Evolutionary conservation across 345 rosid species (phyloP).

Genomic region (Citrus unshiu): DNA sequence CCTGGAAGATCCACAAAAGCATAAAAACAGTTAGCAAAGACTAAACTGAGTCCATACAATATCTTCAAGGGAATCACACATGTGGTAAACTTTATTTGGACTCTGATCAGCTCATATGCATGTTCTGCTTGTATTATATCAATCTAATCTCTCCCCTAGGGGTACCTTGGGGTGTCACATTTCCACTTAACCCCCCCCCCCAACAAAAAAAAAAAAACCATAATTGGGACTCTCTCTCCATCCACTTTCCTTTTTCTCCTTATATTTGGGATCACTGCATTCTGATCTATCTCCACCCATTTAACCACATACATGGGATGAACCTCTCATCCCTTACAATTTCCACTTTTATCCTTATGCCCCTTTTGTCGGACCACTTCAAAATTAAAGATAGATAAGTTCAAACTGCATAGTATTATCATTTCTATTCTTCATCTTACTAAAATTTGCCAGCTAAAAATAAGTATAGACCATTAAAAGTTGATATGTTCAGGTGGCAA

Average conservation of each 20-base stretch:
- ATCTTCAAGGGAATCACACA: background rate
- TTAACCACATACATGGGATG: background rate
- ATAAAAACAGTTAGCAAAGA: background rate
- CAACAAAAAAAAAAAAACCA: no score
- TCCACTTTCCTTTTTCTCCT: background rate
- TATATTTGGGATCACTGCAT: background rate
- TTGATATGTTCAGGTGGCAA: background rate
- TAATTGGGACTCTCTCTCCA: background rate
- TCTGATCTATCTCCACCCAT: background rate
- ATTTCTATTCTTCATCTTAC: background rate
- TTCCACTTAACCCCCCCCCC: no score
- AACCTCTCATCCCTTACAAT: background rate
- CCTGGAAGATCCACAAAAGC: constrained; percentile 42
- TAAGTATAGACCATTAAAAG: background rate
- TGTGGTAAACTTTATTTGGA: background rate
- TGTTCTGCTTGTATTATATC: background rate
- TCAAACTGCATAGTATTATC: background rate
- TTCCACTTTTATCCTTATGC: background rate
- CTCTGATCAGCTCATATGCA: background rate
- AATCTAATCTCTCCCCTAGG: no score
- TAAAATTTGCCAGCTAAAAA: background rate
- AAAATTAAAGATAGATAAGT: background rate
- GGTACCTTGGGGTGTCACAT: no score
- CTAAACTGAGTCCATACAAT: background rate
- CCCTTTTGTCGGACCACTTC: background rate